phyloP scores from a whole-genome alignment of 768 basidiomycete species.

The Asterophora lycoperdoides region DNA sequence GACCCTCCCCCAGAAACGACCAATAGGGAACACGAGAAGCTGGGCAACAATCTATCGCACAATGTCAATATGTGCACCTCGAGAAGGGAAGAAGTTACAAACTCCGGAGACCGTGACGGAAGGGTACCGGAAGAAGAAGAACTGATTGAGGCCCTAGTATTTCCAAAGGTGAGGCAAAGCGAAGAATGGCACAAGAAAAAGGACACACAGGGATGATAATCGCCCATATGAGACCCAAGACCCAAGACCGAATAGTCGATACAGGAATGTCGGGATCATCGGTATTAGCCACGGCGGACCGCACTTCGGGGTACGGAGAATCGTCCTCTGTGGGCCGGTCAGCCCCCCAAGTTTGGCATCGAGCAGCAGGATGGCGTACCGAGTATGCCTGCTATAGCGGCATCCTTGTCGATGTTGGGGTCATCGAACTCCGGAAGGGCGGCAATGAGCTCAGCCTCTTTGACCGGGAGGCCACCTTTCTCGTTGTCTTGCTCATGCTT shows the following conservation, averaged over 20 bases:
- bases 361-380: slow-evolving; percentile 24
- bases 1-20: slow-evolving; percentile 52
- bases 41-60: slow-evolving; percentile 55
- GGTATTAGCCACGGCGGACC: slow-evolving; percentile 64
- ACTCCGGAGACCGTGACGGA: slow-evolving; percentile 55
- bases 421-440: slow-evolving; percentile 45
- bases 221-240: slow-evolving; percentile 67
- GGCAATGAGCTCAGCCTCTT: slow-evolving; percentile 25
- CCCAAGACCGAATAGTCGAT: slow-evolving; percentile 64
- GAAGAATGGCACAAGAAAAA: neutral
- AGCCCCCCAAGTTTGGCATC: neutral
- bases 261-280: slow-evolving; percentile 64
- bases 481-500: slow-evolving; percentile 29
- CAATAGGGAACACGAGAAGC: slow-evolving; percentile 63
- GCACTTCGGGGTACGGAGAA: slow-evolving; percentile 70
- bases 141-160: slow-evolving; percentile 57
- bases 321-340: slow-evolving; percentile 45
- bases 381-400: slow-evolving; percentile 37
- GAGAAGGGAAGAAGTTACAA: slow-evolving; percentile 10
- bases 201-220: slow-evolving; percentile 50
- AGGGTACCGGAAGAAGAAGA: slow-evolving; percentile 76
- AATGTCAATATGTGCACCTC: neutral
- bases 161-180: neutral
- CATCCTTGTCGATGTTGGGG: slow-evolving; percentile 49
- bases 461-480: slow-evolving; percentile 20